Evolutionary conservation across 2,329 filamentous ascomycete species (phyloP).

Genomic region (Ambrosiella cleistominuta): DNA sequence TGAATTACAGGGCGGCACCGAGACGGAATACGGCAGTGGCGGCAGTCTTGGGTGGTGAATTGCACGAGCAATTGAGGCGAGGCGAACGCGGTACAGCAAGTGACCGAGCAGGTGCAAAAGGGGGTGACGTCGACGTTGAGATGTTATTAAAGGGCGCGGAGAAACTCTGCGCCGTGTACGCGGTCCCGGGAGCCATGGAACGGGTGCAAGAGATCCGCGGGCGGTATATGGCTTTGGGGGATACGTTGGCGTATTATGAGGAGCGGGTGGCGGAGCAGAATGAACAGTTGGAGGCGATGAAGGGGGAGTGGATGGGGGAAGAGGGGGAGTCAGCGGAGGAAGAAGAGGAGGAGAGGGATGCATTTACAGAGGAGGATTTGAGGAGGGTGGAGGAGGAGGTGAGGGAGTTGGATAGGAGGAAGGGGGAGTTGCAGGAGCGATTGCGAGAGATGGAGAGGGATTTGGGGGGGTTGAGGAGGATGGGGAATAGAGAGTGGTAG

Average conservation of each 20-base stretch:
- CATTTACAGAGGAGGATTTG: conserved; percentile 50
- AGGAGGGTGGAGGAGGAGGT: conserved; percentile 51
- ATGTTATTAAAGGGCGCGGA: conserved; percentile 71
- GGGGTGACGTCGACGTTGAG: conserved; percentile 70
- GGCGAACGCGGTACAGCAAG: conserved; percentile 25
- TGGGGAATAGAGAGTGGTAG: conserved; percentile 22
- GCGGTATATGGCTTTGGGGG: conserved; percentile 51
- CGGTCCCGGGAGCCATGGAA: conserved; percentile 60
- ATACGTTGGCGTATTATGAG: conserved; percentile 68
- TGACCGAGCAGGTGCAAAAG: conserved; percentile 20
- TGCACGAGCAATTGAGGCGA: conserved; percentile 61
- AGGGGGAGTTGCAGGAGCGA: conserved; percentile 36
- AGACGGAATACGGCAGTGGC: conserved; percentile 70
- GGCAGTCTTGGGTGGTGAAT: conserved; percentile 69
- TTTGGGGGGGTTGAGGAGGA: conserved; percentile 33
- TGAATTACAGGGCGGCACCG: conserved; percentile 31
- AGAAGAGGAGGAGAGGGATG: conserved; percentile 26
- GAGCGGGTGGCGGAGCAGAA: conserved; percentile 60
- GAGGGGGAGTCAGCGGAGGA: conserved; percentile 35
- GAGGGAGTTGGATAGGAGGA: conserved; percentile 36
- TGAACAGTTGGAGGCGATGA: conserved; percentile 55
- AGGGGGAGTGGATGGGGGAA: conserved; percentile 41
- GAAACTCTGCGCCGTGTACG: conserved; percentile 77
- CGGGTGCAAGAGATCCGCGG: conserved; percentile 55
- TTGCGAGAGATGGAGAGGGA: conserved; percentile 38